Evolutionary conservation across 345 rosid species (phyloP), one percentile per base, ranked within the genome.

Genomic region (Gossypium thurberi): DNA sequence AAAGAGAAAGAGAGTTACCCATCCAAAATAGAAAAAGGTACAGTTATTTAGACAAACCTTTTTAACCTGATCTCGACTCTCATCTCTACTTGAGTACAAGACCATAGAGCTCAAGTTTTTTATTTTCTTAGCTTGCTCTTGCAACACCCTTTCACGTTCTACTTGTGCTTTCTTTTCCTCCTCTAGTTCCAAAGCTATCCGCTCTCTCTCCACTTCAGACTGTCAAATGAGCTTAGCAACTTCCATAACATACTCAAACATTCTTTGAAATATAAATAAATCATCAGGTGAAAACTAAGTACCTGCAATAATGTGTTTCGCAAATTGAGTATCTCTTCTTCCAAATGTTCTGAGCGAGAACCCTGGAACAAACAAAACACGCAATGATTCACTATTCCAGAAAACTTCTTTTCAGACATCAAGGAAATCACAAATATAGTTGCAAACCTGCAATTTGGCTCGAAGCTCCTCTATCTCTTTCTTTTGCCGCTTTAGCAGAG

Each of bases 381-480:
- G 57, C 25, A 76, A 5, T 17, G 46, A 50, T 61, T 43, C 61
- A 62, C 33, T 2, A 74, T 47, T 69, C 40, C 4, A 56, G 42
- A 51, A 66, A 47, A 55, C 48, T 25, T 40, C 55, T 23, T 65
- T 20, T 18, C 20, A 78, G 65, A 51, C 28, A 69, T 47, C 48
- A 65, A 10, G 46, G 33, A 59, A 73, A 48, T 10, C 20, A 10
- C 12, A 10, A 63, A 47, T 3, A 75, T 47, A 57, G 53, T 21
- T 18, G 55, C 75, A 23, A 72, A 88, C 98, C 93, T 84, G 89
- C 76, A 92, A 80, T 83, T 94, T 94, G 76, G 92, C 91, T 74
- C 97, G 88, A 81, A 94, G 97, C 83, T 94, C 95, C 83, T 92
- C 98, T 73, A 94, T 94, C 80, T 94, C 98, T 82, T 89, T 94